Conservation (phyloP, 2,329 filamentous ascomycete genomes). For the Ascocoryne sarcoides region DNA sequence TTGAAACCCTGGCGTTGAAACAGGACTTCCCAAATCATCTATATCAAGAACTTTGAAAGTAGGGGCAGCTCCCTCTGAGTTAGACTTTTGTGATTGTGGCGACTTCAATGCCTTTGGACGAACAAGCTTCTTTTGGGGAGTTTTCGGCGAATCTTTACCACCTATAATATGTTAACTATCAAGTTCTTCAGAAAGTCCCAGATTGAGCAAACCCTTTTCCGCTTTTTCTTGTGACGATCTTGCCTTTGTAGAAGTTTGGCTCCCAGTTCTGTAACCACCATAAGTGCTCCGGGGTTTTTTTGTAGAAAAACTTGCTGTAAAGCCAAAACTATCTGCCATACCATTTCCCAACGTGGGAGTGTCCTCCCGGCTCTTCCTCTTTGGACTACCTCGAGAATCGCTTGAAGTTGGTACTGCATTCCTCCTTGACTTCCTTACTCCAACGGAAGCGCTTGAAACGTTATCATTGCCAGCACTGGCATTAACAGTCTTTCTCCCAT, state of each 20-base stretch:
- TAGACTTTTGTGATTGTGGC: neutral
- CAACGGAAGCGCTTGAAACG: no score
- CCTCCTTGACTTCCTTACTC: neutral
- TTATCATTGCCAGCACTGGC: no score
- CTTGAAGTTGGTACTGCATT: slow-evolving; percentile 1
- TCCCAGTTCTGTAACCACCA: no score
- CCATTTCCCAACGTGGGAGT: slow-evolving; percentile 6
- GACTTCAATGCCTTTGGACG: neutral
- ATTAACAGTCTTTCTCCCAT: slow-evolving; percentile 1
- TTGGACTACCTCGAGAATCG: slow-evolving; percentile 7
- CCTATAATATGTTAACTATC: neutral
- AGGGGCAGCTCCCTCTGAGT: no score
- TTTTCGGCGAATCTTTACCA: neutral
- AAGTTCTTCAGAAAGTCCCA: neutral
- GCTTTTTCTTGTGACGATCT: neutral
- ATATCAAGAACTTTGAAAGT: no score
- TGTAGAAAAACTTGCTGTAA: no score
- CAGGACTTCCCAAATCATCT: neutral
- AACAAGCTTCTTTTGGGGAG: neutral
- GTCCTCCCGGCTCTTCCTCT: slow-evolving; percentile 15
- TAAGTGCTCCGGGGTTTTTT: no score
- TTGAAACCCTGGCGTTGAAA: no score
- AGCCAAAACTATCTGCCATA: slow-evolving; percentile 9
- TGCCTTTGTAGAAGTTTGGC: no score
- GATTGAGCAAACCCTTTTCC: neutral